Percentiles rank a stretch among this genome's conserved stretches.
phyloP scores from a whole-genome alignment of 352 stramenopile species.

The Globisporangium solare region DNA sequence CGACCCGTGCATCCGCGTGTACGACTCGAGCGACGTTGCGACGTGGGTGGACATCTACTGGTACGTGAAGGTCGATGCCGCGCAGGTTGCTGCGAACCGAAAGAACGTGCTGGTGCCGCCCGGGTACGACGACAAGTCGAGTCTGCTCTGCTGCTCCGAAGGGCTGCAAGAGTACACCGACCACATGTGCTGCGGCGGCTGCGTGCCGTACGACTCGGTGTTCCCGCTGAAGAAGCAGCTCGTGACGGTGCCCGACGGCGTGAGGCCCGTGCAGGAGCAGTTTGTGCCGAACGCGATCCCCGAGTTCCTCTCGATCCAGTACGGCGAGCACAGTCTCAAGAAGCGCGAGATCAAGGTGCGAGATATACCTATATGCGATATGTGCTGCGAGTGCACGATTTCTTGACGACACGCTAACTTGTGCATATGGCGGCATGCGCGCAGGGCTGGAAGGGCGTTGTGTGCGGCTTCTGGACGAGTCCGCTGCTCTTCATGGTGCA shows the following conservation, averaged over 20 bases:
- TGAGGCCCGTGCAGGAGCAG: conserved; percentile 40
- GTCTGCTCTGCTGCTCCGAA: conserved; percentile 68
- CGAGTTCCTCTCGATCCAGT: conserved; percentile 69
- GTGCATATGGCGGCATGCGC: neutral
- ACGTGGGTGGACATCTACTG: conserved; percentile 84
- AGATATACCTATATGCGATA: neutral
- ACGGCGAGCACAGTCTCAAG: conserved; percentile 44
- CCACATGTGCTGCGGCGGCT: conserved; percentile 75
- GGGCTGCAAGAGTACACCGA: conserved; percentile 55
- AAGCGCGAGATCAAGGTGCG: conserved; percentile 74
- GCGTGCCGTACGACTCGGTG: conserved; percentile 48
- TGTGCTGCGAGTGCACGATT: conserved; percentile 3
- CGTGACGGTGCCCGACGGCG: conserved; percentile 45
- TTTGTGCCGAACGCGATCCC: conserved; percentile 47
- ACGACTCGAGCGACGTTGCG: conserved; percentile 47
- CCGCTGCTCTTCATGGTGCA: conserved; percentile 58
- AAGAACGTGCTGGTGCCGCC: conserved; percentile 50
- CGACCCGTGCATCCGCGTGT: conserved; percentile 73
- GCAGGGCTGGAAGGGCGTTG: conserved; percentile 75
- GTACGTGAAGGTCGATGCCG: conserved; percentile 58
- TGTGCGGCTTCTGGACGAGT: conserved; percentile 73
- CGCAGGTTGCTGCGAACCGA: conserved; percentile 34
- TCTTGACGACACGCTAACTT: neutral
- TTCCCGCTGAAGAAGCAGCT: conserved; percentile 51
- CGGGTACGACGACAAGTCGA: conserved; percentile 57